Evolutionary conservation across 257 asterid species (phyloP).

Genomic region (Lavandula angustifolia): DNA sequence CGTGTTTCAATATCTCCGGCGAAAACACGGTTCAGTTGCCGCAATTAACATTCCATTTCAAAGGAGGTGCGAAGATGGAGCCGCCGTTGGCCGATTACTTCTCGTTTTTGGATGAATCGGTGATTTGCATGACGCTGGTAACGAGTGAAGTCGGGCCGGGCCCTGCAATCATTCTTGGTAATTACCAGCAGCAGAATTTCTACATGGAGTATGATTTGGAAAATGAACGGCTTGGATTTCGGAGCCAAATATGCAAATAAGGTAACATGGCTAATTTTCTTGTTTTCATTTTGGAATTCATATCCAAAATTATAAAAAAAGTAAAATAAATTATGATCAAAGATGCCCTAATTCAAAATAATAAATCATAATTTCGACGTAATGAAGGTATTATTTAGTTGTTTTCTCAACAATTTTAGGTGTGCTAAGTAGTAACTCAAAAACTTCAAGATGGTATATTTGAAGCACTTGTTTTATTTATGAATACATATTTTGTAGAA

Average conservation of each 20-base stretch:
- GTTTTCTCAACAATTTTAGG: no score
- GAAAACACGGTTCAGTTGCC: constrained; percentile 33
- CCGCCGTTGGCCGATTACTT: constrained; percentile 52
- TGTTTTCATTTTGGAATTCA: background rate
- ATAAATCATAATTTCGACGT: no score
- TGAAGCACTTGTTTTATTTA: no score
- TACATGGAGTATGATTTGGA: constrained; percentile 65
- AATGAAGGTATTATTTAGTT: no score
- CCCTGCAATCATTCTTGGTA: constrained; percentile 55
- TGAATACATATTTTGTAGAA: no score
- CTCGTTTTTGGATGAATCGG: constrained; percentile 42
- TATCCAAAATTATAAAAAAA: background rate
- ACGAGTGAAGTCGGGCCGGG: constrained; percentile 37
- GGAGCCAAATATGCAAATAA: constrained; percentile 40
- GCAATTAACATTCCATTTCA: constrained; percentile 41
- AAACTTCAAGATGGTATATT: no score
- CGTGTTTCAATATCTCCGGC: constrained; percentile 48
- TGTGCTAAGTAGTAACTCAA: no score
- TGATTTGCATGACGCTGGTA: constrained; percentile 48
- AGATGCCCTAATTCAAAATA: no score
- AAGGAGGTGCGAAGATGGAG: constrained; percentile 55
- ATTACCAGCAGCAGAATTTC: constrained; percentile 65
- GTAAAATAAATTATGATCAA: background rate
- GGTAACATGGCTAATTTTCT: background rate
- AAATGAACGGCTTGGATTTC: constrained; percentile 55